Evolutionary conservation across 31 red algal species (phyloP), one percentile per base, ranked within the genome.

Genomic region (Porphyra umbilicalis): DNA sequence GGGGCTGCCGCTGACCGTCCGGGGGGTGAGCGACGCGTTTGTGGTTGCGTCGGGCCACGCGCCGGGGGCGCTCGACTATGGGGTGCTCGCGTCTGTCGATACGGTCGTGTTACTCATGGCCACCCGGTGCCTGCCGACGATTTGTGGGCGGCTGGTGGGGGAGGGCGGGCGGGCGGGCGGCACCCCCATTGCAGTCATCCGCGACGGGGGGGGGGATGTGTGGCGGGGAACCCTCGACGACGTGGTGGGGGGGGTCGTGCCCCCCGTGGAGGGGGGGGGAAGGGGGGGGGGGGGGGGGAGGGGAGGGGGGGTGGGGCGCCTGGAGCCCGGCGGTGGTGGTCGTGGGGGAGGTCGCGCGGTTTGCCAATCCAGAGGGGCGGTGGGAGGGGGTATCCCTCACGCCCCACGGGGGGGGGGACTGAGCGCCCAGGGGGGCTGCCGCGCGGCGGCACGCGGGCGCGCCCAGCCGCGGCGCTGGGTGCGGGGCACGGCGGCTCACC

Each of bases 261-360:
- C 57, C 6, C 57, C 57, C 57, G 2, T 29, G 20, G 20, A n/a
- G 57, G 13, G 57, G 16, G 57, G 4, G 25, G 25, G 11, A 71
- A 71, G 20, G 20, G 57, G 57, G 57, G 57, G 57, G 57, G 57
- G 18, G 25, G 57, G 57, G 57, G 13, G 5, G 57, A 18, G 4
- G 25, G 57, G 57, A 71, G 57, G n/a, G n/a, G 57, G 57, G 57
- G 18, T 71, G 57, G 57, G 57, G 13, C 8, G 57, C 57, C 20
- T 71, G 57, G 57, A 71, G 57, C 57, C 57, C 57, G 57, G 57
- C 57, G 57, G 57, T 71, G 57, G 57, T 71, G 57, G 57, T 71
- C 25, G 57, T 71, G 25, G 57, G 57, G 57, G 57, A 71, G 57
- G 57, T 71, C 4, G 57, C 57, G 25, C 57, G 57, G 57, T n/a